phyloP scores from a whole-genome alignment of 2,329 filamentous ascomycete genomes.

The Seiridium cupressi region DNA sequence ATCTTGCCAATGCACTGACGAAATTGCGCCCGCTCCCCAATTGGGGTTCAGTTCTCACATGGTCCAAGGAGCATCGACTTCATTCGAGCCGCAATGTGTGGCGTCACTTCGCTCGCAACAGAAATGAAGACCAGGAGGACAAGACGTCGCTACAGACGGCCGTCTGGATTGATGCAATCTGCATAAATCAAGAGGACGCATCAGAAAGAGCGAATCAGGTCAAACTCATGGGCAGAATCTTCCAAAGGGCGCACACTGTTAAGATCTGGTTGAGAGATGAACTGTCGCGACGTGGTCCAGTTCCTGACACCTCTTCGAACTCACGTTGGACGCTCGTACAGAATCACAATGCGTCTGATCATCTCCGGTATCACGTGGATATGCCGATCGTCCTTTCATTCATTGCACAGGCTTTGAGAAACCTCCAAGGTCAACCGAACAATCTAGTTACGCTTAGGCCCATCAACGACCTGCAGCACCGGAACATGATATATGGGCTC shows the following conservation, averaged over 20 bases:
- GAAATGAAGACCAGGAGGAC: slow-evolving; percentile 14
- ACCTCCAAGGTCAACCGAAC: neutral
- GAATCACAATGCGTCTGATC: too few relatives aligned
- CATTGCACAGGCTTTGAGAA: slow-evolving; percentile 1
- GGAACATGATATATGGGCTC: neutral
- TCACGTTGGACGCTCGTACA: too few relatives aligned
- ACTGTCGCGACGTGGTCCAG: neutral
- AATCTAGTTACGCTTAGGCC: neutral
- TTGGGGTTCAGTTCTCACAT: slow-evolving; percentile 16
- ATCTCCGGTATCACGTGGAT: neutral
- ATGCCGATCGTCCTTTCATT: neutral
- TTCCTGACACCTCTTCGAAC: too few relatives aligned
- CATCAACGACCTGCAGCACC: neutral
- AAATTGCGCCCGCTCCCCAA: slow-evolving; percentile 13
- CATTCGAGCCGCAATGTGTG: slow-evolving; percentile 15
- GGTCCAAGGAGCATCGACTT: slow-evolving; percentile 11
- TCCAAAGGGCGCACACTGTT: slow-evolving; percentile 10
- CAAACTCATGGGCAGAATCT: slow-evolving; percentile 18
- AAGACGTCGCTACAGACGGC: slow-evolving; percentile 10
- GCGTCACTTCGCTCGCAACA: slow-evolving; percentile 13
- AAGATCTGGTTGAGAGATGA: slow-evolving; percentile 17
- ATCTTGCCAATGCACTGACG: slow-evolving; percentile 16
- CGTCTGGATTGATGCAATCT: slow-evolving; percentile 16
- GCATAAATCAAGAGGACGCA: slow-evolving; percentile 12
- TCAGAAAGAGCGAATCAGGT: slow-evolving; percentile 16